Evolutionary conservation across 1,284 basidiomycete genomes (phyloP), one percentile per base, ranked within the genome.

Genomic region (Heterobasidion irregulare): DNA sequence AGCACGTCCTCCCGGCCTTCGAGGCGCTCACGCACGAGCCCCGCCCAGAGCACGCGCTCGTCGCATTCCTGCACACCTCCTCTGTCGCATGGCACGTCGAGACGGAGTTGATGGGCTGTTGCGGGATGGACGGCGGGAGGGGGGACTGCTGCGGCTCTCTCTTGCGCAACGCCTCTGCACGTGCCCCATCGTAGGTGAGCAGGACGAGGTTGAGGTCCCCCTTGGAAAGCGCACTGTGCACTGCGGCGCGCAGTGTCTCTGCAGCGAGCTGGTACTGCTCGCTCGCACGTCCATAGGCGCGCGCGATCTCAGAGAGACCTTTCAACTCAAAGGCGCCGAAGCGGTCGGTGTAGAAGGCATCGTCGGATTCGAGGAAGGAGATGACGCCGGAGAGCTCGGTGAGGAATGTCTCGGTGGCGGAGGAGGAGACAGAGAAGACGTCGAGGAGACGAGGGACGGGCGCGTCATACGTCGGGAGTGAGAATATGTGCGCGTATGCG

Each of bases 1-100:
- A 92, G 66, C 89, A 92, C 6, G 79, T 81, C 56, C 76, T 75
- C 15, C 84, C 86, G 6, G 80, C 77, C 59, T 81, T 84, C 49
- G 70, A 77, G 33, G 78, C 79, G 53, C 74, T 67, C 13, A 79
- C 73, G 61, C 90, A 92, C 58, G 78, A 63, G 0, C 90, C 90
- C 50, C 81, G 77, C 3, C 86, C 85, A 9, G 83, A 86, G 67
- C 90, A 92, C 16, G 72, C 65, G 50, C 72, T 74, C 5, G 89
- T 92, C 46, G 72, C 72, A 61, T 84, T 81, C 16, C 65, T 71
- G 66, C 89, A 92, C 0, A 74, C 68, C 18, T 80, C 75, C 18
- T 70, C 68, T 33, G 76, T 76, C 0, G 70, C 63, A 64, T 81
- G 84, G 70, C 89, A 92, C 6, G 80, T 79, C n/a, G 84, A 80